phyloP scores from a whole-genome alignment of 179 eudicot genomes.

The Drosera spatulata region DNA sequence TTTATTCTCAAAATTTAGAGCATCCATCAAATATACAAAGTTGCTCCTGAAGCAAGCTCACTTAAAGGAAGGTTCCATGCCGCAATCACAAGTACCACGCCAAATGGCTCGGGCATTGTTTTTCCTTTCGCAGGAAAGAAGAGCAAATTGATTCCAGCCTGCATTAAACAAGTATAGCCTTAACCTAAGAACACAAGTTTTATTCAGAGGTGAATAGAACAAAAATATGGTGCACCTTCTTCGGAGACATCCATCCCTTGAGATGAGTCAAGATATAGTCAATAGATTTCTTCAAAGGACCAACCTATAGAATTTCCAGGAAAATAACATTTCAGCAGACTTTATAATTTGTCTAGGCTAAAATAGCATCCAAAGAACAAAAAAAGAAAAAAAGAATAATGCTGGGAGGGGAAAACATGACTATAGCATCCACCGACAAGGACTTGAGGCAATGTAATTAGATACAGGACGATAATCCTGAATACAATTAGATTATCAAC shows the following conservation, averaged over 20 bases:
- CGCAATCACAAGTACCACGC: constrained; percentile 58
- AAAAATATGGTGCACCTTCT: constrained; percentile 32
- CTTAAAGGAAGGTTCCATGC: constrained; percentile 90
- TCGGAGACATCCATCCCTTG: constrained; percentile 71
- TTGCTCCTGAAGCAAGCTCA: constrained; percentile 16
- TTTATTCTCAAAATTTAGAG: too few species aligned
- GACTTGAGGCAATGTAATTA: too few species aligned
- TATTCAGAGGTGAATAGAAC: not conserved
- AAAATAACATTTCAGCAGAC: not conserved
- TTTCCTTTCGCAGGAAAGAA: constrained; percentile 64
- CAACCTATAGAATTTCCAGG: constrained; percentile 33
- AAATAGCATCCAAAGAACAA: too few species aligned
- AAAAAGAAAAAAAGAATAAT: too few species aligned
- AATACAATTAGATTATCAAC: too few species aligned
- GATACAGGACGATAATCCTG: too few species aligned
- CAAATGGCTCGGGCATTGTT: constrained; percentile 75
- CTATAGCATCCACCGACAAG: too few species aligned
- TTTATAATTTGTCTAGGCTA: too few species aligned
- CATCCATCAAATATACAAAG: too few species aligned
- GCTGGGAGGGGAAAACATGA: too few species aligned
- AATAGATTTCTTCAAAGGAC: constrained; percentile 57
- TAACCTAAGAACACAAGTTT: not conserved
- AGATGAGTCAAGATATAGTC: constrained; percentile 34
- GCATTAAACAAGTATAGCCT: constrained; percentile 3
- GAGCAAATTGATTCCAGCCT: constrained; percentile 48